Evolutionary conservation across 495 filamentous ascomycete genomes (phyloP), one percentile per base, ranked within the genome.

Genomic region (Xylaria sp.): DNA sequence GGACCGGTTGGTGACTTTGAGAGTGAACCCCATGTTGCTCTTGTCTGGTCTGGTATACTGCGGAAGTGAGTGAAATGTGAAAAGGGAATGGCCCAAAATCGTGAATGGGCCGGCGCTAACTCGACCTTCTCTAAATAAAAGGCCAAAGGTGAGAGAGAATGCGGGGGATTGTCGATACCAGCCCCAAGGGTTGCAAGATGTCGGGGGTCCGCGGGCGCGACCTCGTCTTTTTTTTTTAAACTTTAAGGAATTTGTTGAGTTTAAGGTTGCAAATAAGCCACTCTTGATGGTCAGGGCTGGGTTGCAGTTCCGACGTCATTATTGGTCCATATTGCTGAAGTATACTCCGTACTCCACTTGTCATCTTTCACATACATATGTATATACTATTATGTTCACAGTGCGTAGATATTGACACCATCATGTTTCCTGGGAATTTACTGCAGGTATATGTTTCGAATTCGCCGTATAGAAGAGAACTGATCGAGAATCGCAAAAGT

Each of bases 1-100:
- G 26, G 77, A 80, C 72, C 79, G 69, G 67, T 80, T 84, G 69
- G 77, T 78, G 75, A 86, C 80, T 75, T 82, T 85, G 46, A 85
- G 74, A 24, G 80, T 79, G 63, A 82, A 70, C 68, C 50, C 69
- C 69, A 71, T 71, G 33, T 37, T 70, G 46, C 26, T 46, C 44
- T 70, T 8, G 31, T 29, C 31, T 6, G 7, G 35, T 43, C 3
- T 24, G 19, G 3, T 21, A 17, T 14, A 7, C 35, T 29, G 8
- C n/a, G 57, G 19, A 21, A 59, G 33, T 26, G 59, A 43, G 11
- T n/a, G n/a, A n/a, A n/a, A n/a, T n/a, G n/a, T n/a, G n/a, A n/a
- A n/a, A n/a, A n/a, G n/a, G n/a, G n/a, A n/a, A 62, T 40, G 11
- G 37, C 7, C 9, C 21, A 6, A 43, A 9, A 62, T 12, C 21